These are phyloP conservation scores for Ophiorrhiza pumila DNA, from an alignment of 257 asterid genomes.

Conservation along the genomic window DNA sequence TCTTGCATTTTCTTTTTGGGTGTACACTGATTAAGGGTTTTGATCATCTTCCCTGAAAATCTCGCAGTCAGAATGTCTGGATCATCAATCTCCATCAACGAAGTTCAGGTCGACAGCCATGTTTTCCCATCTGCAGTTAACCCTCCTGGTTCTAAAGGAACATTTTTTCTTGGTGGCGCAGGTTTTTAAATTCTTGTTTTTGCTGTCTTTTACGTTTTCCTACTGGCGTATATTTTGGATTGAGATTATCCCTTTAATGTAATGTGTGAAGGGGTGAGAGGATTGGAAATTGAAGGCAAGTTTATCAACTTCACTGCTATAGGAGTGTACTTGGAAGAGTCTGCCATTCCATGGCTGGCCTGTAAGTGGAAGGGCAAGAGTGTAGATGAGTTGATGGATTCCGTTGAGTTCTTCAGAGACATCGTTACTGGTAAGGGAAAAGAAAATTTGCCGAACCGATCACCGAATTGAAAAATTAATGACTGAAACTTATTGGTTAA, in stretches of 20 bases:
- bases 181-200: too few species aligned
- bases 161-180: constrained; percentile 85
- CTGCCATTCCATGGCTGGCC: constrained; percentile 55
- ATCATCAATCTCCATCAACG: constrained; percentile 31
- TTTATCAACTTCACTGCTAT: constrained; percentile 77
- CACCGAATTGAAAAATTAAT: too few species aligned
- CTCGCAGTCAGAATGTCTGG: constrained; percentile 24
- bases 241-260: too few species aligned
- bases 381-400: constrained; percentile 52
- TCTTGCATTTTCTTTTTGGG: too few species aligned
- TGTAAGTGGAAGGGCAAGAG: constrained; percentile 77
- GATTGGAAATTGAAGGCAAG: constrained; percentile 62
- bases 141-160: constrained; percentile 55
- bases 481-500: too few species aligned
- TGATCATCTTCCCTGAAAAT: too few species aligned
- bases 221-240: too few species aligned
- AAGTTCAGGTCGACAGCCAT: constrained; percentile 47
- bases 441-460: too few species aligned
- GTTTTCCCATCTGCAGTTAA: constrained; percentile 56
- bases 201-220: too few species aligned
- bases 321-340: constrained; percentile 66
- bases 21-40: too few species aligned
- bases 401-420: constrained; percentile 66
- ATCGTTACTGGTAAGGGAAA: constrained; percentile 71
- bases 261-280: constrained; percentile 65